Conservation (phyloP, 208 protist species). For the Trypanosomatidae sp. region DNA sequence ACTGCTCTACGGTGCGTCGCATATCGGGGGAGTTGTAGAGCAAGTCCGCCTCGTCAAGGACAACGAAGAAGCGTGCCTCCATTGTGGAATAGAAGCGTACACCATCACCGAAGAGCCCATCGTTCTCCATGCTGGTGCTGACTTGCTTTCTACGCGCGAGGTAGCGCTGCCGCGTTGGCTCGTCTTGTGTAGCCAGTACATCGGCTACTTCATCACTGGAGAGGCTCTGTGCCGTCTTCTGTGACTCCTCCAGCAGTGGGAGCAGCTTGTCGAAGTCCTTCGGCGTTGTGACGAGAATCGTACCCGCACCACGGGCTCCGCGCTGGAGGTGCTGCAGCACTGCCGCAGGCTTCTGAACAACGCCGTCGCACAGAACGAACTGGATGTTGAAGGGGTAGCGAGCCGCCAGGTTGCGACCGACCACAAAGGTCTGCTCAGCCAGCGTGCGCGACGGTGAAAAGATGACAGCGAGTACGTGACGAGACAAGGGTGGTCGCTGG, state of each 20-base stretch:
- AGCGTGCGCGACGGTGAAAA: conserved; percentile 83
- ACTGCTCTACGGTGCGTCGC: conserved; percentile 42
- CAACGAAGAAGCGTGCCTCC: conserved; percentile 56
- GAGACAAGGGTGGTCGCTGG: conserved; percentile 56
- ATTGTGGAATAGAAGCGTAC: conserved; percentile 22
- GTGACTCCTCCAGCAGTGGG: conserved; percentile 18
- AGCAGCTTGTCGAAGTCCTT: conserved; percentile 65
- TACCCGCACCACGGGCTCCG: conserved; percentile 62
- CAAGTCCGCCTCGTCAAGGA: conserved; percentile 89
- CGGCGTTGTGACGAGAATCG: conserved; percentile 80
- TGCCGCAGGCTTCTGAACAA: conserved; percentile 38
- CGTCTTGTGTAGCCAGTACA: conserved; percentile 55
- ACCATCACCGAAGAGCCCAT: not conserved
- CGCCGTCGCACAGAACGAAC: conserved; percentile 79
- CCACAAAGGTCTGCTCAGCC: conserved; percentile 88
- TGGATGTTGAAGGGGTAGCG: conserved; percentile 76
- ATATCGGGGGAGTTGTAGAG: conserved; percentile 74
- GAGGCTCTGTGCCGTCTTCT: not conserved
- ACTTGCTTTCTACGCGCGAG: conserved; percentile 3
- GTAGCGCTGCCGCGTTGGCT: conserved; percentile 50
- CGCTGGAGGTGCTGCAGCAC: conserved; percentile 47
- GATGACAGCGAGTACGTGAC: conserved; percentile 72
- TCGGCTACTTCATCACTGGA: conserved; percentile 9
- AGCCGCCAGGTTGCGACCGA: conserved; percentile 63
- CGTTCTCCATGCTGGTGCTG: not conserved